Conservation (phyloP, 768 basidiomycete species). For the Hortiboletus campestris region DNA sequence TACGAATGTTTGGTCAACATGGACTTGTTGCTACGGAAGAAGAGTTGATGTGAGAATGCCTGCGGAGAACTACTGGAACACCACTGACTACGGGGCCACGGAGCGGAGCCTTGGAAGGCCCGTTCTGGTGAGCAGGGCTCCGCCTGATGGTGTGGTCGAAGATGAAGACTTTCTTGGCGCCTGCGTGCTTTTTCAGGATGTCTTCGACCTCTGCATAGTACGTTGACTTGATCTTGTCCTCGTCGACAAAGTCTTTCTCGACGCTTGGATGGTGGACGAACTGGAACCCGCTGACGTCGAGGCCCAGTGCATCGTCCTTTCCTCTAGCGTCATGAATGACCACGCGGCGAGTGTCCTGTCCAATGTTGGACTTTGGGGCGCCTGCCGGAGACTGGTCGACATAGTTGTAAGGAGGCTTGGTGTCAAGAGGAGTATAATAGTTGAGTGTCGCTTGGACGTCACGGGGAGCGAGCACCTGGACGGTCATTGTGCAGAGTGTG, state of each 20-base stretch:
- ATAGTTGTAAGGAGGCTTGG: slow-evolving; percentile 37
- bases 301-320: slow-evolving; percentile 25
- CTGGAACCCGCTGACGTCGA: slow-evolving; percentile 47
- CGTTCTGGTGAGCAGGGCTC: slow-evolving; percentile 6
- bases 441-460: slow-evolving; percentile 40
- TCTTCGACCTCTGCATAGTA: slow-evolving; percentile 46
- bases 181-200: slow-evolving; percentile 39
- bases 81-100: slow-evolving; percentile 36
- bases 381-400: slow-evolving; percentile 29
- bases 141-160: slow-evolving; percentile 46
- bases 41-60: neutral
- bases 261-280: slow-evolving; percentile 32
- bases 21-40: slow-evolving; percentile 34
- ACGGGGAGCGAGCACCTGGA: slow-evolving; percentile 28
- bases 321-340: slow-evolving; percentile 35
- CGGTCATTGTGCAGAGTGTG: slow-evolving; percentile 10
- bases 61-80: neutral
- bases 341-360: slow-evolving; percentile 14
- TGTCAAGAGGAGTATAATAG: slow-evolving; percentile 30
- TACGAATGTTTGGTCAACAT: slow-evolving; percentile 45
- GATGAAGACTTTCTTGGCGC: slow-evolving; percentile 40
- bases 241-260: slow-evolving; percentile 41
- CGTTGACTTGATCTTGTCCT: slow-evolving; percentile 34
- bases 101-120: neutral
- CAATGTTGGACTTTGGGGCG: slow-evolving; percentile 31